These are phyloP conservation scores for Candida verbasci DNA, from an alignment of 805 yeast species.

Conservation along the genomic window DNA sequence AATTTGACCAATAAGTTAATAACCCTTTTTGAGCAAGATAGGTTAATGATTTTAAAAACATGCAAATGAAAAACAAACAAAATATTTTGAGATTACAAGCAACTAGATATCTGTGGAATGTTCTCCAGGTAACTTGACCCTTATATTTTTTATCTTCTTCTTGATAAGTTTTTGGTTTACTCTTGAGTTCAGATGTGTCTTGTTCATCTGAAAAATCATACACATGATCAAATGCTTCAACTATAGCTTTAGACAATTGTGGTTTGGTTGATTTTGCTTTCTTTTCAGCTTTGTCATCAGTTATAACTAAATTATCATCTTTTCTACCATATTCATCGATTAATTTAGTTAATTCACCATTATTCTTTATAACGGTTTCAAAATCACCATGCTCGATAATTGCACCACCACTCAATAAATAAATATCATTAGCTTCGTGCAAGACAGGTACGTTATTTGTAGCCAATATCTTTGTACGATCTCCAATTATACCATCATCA, in stretches of 20 bases:
- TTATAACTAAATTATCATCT: constrained; percentile 15
- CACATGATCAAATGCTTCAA: constrained; percentile 4
- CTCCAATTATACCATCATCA: constrained; percentile 25
- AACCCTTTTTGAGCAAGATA: constrained; percentile 21
- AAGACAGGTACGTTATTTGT: constrained; percentile 36
- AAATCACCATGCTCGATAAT: constrained; percentile 42
- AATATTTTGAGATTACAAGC: constrained; percentile 28
- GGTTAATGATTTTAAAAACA: constrained; percentile 14
- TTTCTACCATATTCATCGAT: constrained; percentile 26
- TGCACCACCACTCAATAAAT: constrained; percentile 23
- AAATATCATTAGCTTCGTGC: constrained; percentile 30
- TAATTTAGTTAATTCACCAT: constrained; percentile 29
- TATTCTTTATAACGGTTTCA: constrained; percentile 37
- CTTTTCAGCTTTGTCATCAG: constrained; percentile 10
- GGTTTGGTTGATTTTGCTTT: constrained; percentile 15
- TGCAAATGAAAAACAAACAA: constrained; percentile 18
- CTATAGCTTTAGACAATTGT: constrained; percentile 22
- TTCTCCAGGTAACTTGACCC: constrained; percentile 27
- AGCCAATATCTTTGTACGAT: constrained; percentile 33
- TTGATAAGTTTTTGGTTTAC: constrained; percentile 15
- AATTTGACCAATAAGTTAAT: constrained; percentile 34
- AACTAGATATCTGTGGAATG: constrained; percentile 23
- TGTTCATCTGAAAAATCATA: constrained; percentile 3
- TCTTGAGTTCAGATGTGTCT: constrained; percentile 17
- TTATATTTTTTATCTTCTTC: constrained; percentile 23